Evolutionary conservation across 148 eudicot genomes (phyloP).

Genomic region (Arctostaphylos glauca): DNA sequence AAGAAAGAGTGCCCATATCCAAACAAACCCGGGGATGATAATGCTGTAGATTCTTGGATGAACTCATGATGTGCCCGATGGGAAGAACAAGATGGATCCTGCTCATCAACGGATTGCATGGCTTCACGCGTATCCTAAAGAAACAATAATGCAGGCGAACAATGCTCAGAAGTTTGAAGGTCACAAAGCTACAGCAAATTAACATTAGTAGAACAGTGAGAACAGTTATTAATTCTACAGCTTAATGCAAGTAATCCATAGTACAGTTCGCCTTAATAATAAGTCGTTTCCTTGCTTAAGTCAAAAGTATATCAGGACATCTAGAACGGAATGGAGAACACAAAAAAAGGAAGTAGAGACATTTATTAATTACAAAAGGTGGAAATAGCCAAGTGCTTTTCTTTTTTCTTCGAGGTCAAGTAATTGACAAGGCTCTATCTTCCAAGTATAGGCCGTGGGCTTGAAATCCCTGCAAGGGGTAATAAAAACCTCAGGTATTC

Average conservation of each 20-base stretch:
- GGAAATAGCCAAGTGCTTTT: not conserved
- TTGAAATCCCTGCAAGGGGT: not conserved
- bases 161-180: not conserved
- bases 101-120: conserved; percentile 22
- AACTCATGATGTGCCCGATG: conserved; percentile 22
- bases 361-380: not conserved
- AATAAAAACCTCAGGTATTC: too few relatives aligned
- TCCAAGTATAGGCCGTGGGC: not conserved
- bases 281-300: conserved; percentile 4
- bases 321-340: not conserved
- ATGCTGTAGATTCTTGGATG: conserved; percentile 24
- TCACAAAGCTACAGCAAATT: not conserved
- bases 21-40: conserved; percentile 28
- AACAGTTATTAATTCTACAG: not conserved
- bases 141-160: conserved; percentile 11
- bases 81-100: conserved; percentile 24
- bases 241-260: not conserved
- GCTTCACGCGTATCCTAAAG: conserved; percentile 34
- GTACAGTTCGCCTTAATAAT: not conserved
- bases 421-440: not conserved
- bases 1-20: not conserved
- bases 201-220: not conserved
- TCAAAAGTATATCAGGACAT: not conserved
- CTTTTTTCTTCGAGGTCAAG: not conserved
- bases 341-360: not conserved